Evolutionary conservation across 768 basidiomycete genomes (phyloP), one percentile per base, ranked within the genome.

Genomic region (Collybiopsis luxurians): DNA sequence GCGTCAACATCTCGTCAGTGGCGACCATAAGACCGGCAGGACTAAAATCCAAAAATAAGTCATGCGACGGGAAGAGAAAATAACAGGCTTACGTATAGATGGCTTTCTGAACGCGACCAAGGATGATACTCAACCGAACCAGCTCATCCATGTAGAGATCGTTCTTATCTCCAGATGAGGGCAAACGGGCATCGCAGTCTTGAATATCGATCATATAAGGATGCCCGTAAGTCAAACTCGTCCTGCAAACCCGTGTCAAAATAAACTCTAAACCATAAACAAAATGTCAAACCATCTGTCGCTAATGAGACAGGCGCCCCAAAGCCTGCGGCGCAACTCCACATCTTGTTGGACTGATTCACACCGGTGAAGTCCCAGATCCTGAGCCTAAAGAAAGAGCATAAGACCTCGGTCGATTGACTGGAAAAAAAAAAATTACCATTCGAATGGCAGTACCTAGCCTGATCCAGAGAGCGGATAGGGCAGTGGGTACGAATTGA

Each of bases 151-250:
- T 84, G 72, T 95, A 95, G 58, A 90, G 70, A 67, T 89, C 85
- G 56, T 81, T 79, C 13, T 82, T 79, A 64, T 93, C 88, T 43
- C 92, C 94, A 2, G 91, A 92, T 9, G 92, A 92, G 1, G 95
- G 95, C 31, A 97, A 77, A 53, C 95, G 87, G 3, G 92, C 90
- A 71, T 99, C 96, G 70, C 97, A 99, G 70, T 99, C 97, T 62
- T 90, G 86, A 2, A 98, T 84, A 69, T 98, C 95, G 60, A 99
- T 96, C 89, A 96, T 92, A 68, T 87, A 90, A 2, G 96, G 96
- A 62, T 94, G 91, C 0, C 96, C 96, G 63, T 94, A 92, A 23
- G 92, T 87, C 36, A 95, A 76, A 66, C 90, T 92, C 54, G 87
- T 82, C 92, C 91, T 92, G 65, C 17, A 21, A 53, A 27, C 49